A percentile compares a stretch with the other conserved stretches of the same genome.
These are phyloP conservation scores for Fragaria iinumae DNA, from an alignment of 306 rosid genomes.

Conservation along the genomic window DNA sequence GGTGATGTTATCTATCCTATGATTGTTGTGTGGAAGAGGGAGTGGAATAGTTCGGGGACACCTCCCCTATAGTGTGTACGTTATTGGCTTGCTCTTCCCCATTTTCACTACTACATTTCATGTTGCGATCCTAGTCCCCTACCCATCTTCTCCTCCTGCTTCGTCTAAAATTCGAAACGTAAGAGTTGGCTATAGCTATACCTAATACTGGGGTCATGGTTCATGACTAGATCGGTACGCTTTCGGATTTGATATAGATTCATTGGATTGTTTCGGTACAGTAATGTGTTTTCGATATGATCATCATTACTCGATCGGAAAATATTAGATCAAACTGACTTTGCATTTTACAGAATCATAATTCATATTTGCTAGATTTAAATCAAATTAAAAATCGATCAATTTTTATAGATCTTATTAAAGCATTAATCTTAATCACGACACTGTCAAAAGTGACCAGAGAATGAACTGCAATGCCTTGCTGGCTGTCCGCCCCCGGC, in stretches of 20 bases:
- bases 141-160: background rate
- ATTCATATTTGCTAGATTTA: too few species aligned
- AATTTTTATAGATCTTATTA: too few species aligned
- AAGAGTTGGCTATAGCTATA: background rate
- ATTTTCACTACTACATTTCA: conserved; percentile 16
- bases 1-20: conserved; percentile 61
- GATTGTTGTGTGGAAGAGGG: conserved; percentile 31
- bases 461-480: too few species aligned
- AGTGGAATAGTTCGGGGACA: conserved; percentile 35
- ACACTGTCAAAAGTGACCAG: too few species aligned
- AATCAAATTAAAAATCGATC: too few species aligned
- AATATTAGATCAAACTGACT: too few species aligned
- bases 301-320: background rate
- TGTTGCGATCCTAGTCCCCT: background rate
- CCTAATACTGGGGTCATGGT: background rate
- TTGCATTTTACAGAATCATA: too few species aligned
- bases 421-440: too few species aligned
- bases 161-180: background rate
- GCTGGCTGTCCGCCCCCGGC: too few species aligned
- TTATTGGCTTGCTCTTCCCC: conserved; percentile 20
- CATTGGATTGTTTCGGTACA: background rate
- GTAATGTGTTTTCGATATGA: background rate
- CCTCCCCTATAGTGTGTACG: conserved; percentile 28
- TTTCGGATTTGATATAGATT: background rate
- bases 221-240: background rate